A percentile compares a stretch with the other conserved stretches of the same genome.
Conservation (phyloP, 768 basidiomycete genomes). For the Kwoniella mangroviensis region DNA sequence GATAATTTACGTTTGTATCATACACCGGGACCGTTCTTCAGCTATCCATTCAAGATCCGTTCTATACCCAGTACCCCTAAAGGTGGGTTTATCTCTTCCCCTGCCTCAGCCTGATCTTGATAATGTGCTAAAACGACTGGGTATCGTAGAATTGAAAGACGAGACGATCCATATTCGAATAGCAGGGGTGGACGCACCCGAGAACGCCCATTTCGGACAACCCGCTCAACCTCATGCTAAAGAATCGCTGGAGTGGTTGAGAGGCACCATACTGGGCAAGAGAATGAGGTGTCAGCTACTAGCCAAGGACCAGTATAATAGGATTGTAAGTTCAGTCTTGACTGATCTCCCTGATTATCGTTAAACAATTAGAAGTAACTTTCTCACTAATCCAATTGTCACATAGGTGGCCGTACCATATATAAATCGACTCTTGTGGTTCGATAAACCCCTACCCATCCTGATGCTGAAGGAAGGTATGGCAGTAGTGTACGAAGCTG, state of each 20-base stretch:
- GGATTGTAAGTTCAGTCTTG: slow-evolving; percentile 66
- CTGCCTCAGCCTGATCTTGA: background rate
- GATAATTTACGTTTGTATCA: slow-evolving; percentile 91
- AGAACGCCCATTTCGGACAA: slow-evolving; percentile 84
- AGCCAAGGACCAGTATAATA: slow-evolving; percentile 78
- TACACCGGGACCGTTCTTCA: slow-evolving; percentile 76
- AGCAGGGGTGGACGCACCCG: slow-evolving; percentile 90
- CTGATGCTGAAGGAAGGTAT: slow-evolving; percentile 82
- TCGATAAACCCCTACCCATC: slow-evolving; percentile 64
- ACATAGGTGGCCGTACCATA: slow-evolving; percentile 71
- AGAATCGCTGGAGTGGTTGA: slow-evolving; percentile 72
- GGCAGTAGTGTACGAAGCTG: slow-evolving; percentile 74
- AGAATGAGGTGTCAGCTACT: slow-evolving; percentile 73
- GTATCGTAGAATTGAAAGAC: slow-evolving; percentile 68
- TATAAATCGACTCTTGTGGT: slow-evolving; percentile 65
- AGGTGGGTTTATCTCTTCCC: slow-evolving; percentile 60
- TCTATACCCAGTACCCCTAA: slow-evolving; percentile 66
- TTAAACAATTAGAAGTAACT: too few relatives aligned
- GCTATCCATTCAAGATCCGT: slow-evolving; percentile 74
- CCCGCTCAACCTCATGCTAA: slow-evolving; percentile 72
- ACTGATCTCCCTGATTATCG: background rate
- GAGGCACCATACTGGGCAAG: slow-evolving; percentile 48
- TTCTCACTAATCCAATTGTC: too few relatives aligned
- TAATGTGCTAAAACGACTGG: background rate
- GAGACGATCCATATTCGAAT: slow-evolving; percentile 86